Evolutionary conservation across 2,329 filamentous ascomycete genomes (phyloP).

Genomic region (Aureobasidium sp.): DNA sequence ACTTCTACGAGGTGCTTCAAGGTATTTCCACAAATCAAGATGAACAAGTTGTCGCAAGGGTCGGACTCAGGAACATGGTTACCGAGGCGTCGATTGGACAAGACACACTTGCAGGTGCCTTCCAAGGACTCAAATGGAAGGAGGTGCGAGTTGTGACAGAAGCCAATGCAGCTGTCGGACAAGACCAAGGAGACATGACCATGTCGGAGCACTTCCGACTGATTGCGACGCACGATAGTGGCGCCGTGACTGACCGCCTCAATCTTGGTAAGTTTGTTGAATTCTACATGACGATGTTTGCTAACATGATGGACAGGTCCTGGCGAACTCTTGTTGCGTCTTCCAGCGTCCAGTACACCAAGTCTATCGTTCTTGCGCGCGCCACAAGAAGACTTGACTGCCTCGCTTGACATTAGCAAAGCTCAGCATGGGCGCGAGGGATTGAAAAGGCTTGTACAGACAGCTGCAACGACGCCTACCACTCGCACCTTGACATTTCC

Average conservation of each 20-base stretch:
- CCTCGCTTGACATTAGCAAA: constrained; percentile 50
- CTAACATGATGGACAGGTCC: constrained; percentile 22
- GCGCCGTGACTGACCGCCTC: constrained; percentile 72
- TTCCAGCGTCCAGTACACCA: constrained; percentile 37
- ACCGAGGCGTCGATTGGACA: not conserved
- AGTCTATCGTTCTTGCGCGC: constrained; percentile 60
- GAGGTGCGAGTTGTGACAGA: constrained; percentile 64
- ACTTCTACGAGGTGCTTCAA: constrained; percentile 63
- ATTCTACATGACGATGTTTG: not conserved
- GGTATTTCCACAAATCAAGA: constrained; percentile 59
- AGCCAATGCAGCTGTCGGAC: constrained; percentile 46
- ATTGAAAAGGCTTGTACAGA: constrained; percentile 55
- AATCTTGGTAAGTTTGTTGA: constrained; percentile 51
- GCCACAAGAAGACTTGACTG: constrained; percentile 66
- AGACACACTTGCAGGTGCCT: constrained; percentile 16
- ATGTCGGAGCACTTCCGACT: constrained; percentile 69
- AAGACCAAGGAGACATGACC: constrained; percentile 56
- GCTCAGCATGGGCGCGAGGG: constrained; percentile 44
- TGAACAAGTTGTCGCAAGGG: constrained; percentile 59
- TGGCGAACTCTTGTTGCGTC: constrained; percentile 38
- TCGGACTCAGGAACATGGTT: constrained; percentile 35
- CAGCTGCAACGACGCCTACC: constrained; percentile 48
- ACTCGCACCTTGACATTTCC: constrained; percentile 54
- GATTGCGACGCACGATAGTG: constrained; percentile 64
- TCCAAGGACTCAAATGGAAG: constrained; percentile 51